A percentile compares a stretch with the other conserved stretches of the same genome.
These are phyloP conservation scores for Leptomonas seymouri DNA, from an alignment of 208 protist genomes.

Conservation along the genomic window DNA sequence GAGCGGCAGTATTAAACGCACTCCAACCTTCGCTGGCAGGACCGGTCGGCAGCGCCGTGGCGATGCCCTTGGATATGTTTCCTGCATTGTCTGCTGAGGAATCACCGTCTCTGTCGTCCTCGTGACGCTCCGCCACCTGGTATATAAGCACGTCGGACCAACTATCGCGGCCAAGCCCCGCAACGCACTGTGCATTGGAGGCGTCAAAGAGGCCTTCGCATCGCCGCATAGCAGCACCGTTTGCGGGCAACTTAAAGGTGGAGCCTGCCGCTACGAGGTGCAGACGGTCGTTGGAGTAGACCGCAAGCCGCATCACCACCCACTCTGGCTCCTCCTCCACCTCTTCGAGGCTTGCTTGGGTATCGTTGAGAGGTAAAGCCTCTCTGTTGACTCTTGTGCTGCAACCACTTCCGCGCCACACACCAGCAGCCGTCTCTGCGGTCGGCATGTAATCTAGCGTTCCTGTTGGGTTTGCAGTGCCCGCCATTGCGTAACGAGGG, in stretches of 20 bases:
- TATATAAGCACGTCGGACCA: conserved; percentile 46
- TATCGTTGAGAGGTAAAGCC: background rate
- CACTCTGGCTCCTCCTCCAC: conserved; percentile 20
- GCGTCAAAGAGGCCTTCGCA: background rate
- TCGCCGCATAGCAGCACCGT: conserved; percentile 18
- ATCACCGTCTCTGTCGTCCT: background rate
- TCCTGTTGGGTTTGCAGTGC: no score
- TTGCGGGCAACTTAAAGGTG: conserved; percentile 22
- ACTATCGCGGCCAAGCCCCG: conserved; percentile 23
- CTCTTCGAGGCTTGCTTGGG: background rate
- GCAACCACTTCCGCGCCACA: conserved; percentile 9
- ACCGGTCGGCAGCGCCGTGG: background rate
- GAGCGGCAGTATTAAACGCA: conserved; percentile 6
- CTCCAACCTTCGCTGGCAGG: background rate
- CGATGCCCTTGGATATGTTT: background rate
- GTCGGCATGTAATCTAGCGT: background rate
- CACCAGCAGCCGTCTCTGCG: background rate
- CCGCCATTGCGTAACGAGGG: background rate
- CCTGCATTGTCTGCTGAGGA: background rate
- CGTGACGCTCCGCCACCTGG: conserved; percentile 3
- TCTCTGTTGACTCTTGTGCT: background rate
- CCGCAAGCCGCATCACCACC: conserved; percentile 23
- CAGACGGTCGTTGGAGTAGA: conserved; percentile 24
- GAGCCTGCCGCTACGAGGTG: conserved; percentile 27
- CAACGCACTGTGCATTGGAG: background rate